Evolutionary conservation across 768 basidiomycete genomes (phyloP).

Genomic region (Suillus ampliporus): DNA sequence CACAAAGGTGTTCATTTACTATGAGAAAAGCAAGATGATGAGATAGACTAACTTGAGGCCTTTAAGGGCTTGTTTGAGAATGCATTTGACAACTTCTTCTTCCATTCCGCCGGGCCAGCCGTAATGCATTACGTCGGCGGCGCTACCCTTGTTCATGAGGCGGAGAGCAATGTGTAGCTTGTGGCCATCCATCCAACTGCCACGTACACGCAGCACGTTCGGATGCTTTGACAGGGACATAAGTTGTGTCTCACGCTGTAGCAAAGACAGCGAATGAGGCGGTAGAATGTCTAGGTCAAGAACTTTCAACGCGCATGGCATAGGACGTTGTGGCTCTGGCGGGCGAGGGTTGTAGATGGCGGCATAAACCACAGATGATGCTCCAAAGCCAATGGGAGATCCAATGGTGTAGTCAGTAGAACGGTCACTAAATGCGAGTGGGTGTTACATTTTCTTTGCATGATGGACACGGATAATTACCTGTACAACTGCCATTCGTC

Average conservation of each 20-base stretch:
- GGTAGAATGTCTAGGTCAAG: conserved; percentile 84
- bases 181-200: conserved; percentile 86
- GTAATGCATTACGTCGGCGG: conserved; percentile 83
- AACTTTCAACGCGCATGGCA: conserved; percentile 86
- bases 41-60: conserved; percentile 81
- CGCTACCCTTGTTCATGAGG: conserved; percentile 89
- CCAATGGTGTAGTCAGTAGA: conserved; percentile 77
- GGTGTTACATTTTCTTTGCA: not conserved
- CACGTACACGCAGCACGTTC: conserved; percentile 91
- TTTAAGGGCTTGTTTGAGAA: conserved; percentile 83
- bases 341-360: conserved; percentile 64
- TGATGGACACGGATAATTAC: conserved; percentile 39
- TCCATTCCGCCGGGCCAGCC: conserved; percentile 90
- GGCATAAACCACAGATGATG: conserved; percentile 89
- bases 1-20: conserved; percentile 1
- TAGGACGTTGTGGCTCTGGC: conserved; percentile 40
- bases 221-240: conserved; percentile 94
- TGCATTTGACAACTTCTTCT: conserved; percentile 86
- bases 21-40: conserved; percentile 14
- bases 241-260: conserved; percentile 85
- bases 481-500: conserved; percentile 87
- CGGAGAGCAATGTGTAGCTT: conserved; percentile 87
- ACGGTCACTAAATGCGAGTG: conserved; percentile 56
- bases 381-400: conserved; percentile 85
- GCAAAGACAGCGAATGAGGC: conserved; percentile 68